Evolutionary conservation across 1,284 basidiomycete species (phyloP), one percentile per base, ranked within the genome.

Genomic region (Sutorius eximius): DNA sequence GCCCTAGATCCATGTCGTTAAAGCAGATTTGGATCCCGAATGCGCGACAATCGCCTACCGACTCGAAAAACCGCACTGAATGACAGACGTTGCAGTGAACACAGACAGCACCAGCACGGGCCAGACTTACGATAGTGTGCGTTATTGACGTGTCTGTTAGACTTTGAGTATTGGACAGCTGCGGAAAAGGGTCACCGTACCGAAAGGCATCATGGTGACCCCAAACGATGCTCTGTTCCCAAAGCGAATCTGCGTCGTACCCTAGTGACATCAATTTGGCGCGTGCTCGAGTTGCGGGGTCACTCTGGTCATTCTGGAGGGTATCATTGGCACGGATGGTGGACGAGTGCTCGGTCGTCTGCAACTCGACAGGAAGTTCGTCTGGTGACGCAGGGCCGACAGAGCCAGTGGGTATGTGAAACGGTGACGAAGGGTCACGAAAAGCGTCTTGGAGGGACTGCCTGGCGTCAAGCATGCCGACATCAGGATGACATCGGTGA

Each of bases 141-240:
- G 60, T 91, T 91, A 61, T 90, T 90, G 29, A 90, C 86, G 62
- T 91, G 88, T 65, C 88, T 90, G 52, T 24, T 43, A 22, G 27
- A 34, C 5, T 11, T 15, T 59, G 36, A 59, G 30, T 15, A 22
- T 33, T 33, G 34, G 2, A 18, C 41, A 34, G 11, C 24, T 24
- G 32, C 2, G n/a, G 10, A 32, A 45, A 29, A 40, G 40, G 34
- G n/a, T 5, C 22, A 24, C 70, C 83, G 46, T 64, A 87, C 87
- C 84, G 82, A 65, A 90, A 89, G 0, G 87, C 74, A 64, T 91
- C 89, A 38, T 86, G 82, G 62, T 90, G 83, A 46, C 88, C 88
- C 88, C 88, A 90, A 1, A 79, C 82, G 13, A 91, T 79, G 18
- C 70, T 73, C 66, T 90, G 87, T 64, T 87, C 85, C 82, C 82